These are phyloP conservation scores for Coffea humblotiana DNA, from an alignment of 305 asterid genomes.

Conservation along the genomic window DNA sequence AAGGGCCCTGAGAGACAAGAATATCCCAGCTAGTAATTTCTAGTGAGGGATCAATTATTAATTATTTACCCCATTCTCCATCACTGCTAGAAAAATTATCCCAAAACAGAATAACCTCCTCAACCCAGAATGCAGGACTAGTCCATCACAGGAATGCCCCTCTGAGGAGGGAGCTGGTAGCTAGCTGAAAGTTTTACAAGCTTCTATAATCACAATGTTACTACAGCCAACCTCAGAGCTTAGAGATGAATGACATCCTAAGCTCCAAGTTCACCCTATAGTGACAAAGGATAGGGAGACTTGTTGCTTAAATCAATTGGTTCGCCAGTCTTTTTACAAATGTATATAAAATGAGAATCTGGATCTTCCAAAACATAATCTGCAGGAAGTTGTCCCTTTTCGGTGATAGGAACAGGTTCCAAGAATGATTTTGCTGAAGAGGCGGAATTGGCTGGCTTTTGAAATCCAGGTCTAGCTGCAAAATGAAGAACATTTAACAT, in stretches of 20 bases:
- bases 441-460: constrained; percentile 48
- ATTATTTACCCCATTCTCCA: background rate
- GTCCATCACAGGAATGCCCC: background rate
- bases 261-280: constrained; percentile 24
- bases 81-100: background rate
- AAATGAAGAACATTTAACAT: background rate
- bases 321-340: constrained; percentile 56
- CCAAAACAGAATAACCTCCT: background rate
- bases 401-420: constrained; percentile 68
- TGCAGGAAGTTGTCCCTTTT: constrained; percentile 69
- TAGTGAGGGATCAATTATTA: background rate
- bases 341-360: constrained; percentile 85
- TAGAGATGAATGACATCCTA: constrained; percentile 14
- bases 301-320: constrained; percentile 27
- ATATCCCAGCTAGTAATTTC: background rate
- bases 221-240: background rate
- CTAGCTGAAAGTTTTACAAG: background rate
- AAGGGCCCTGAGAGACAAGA: background rate
- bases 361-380: constrained; percentile 81
- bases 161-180: background rate
- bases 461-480: constrained; percentile 97
- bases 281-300: constrained; percentile 25
- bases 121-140: background rate
- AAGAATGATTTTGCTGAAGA: constrained; percentile 40
- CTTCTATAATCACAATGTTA: background rate